Base-by-base conservation (phyloP, 2,329 filamentous ascomycete genomes). In the Cordyceps sp. region DNA sequence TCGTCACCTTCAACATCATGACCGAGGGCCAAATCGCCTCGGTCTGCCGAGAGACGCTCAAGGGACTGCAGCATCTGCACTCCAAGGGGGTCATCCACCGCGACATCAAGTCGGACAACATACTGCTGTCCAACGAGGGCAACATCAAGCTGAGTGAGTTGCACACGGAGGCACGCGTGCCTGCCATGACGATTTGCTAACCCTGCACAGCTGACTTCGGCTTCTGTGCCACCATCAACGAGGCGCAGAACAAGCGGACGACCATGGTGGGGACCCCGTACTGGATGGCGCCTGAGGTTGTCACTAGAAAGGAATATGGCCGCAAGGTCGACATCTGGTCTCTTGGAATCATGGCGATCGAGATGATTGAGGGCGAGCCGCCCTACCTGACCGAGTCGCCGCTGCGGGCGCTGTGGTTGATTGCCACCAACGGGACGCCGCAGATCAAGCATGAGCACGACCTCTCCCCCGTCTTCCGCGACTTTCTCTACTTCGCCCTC, bases 1-100 rank as follows among this genome's bases (percentile, higher is more conserved):
- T 98, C 33, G 90, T 98, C 35, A 98, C 90, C 4, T 96, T 93
- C 59, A 96, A 96, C 58, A 93, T 96, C 49, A 96, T 98, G 90
- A 88, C 80, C 7, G 90, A 98, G 55, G 84, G 83, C 3, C 90
- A 96, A 58, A 96, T 98, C 48, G 86, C 90, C 9, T 84, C 86
- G 3, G 88, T 98, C 15, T 96, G 88, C 58, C 69, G 84, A 46
- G 90, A 98, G 67, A 93, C 85, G 16, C 62, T 96, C 27, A 79
- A 81, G 53, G 90, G 90, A 6, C 60, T 98, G 45, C 86, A 96
- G 50, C 90, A 96, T 55, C 61, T 98, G 34, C 90, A 98, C 52
- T 94, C 86, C 12, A 96, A 96, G 58, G 86, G 86, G 35, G 90
- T 98, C 26, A 98, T 98, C 40, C 90, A 98, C 56, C 78, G 90